These are phyloP conservation scores for Diutina rugosa DNA, from an alignment of 1,139 yeast species.

Conservation along the genomic window DNA sequence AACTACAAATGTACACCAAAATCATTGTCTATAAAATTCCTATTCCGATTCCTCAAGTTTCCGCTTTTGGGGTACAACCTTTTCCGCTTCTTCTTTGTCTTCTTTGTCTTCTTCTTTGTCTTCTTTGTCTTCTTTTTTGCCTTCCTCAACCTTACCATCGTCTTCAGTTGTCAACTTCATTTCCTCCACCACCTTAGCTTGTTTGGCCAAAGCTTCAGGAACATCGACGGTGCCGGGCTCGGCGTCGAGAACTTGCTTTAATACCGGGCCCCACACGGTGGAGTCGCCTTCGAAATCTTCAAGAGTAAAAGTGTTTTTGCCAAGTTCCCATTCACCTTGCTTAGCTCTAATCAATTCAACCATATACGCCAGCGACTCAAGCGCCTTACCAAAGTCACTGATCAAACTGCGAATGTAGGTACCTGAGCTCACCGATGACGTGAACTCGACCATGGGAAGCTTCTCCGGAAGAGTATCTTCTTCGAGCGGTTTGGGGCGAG, in stretches of 20 bases:
- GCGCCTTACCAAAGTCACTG: constrained; percentile 77
- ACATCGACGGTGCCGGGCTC: constrained; percentile 11
- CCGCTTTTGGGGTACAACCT: neutral
- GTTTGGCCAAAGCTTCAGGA: neutral
- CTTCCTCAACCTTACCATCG: constrained; percentile 1
- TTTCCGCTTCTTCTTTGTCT: neutral
- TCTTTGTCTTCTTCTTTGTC: constrained; percentile 4
- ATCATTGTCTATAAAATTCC: neutral
- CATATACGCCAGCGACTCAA: constrained; percentile 82
- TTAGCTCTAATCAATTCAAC: constrained; percentile 60
- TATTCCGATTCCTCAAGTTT: neutral
- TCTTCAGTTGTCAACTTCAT: neutral
- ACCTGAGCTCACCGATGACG: constrained; percentile 82
- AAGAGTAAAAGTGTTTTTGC: constrained; percentile 54
- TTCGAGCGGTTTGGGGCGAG: constrained; percentile 16
- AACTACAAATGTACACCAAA: too few species aligned
- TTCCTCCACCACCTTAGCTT: constrained; percentile 8
- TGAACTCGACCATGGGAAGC: constrained; percentile 58
- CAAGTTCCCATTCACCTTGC: constrained; percentile 78
- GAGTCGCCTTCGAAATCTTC: constrained; percentile 51
- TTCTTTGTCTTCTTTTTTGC: neutral
- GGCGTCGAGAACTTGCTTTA: constrained; percentile 32
- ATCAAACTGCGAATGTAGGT: constrained; percentile 85
- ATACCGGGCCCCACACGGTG: constrained; percentile 56
- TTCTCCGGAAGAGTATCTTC: constrained; percentile 31